Evolutionary conservation across 208 protist species (phyloP).

Genomic region (Entamoeba histolytica): DNA sequence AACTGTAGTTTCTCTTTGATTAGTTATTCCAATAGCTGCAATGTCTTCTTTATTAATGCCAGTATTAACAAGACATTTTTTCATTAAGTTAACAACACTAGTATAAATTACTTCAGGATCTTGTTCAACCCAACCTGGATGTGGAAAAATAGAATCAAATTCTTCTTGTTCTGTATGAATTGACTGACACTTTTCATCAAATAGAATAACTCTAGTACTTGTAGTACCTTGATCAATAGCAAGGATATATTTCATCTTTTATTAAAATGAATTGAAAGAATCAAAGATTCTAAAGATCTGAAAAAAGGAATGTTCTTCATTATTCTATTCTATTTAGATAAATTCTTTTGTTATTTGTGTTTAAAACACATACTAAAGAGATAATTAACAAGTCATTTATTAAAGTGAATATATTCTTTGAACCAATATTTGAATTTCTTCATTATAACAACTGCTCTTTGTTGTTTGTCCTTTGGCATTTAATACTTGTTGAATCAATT

Average conservation of each 20-base stretch:
- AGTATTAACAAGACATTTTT: slow-evolving; percentile 37
- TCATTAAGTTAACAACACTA: slow-evolving; percentile 49
- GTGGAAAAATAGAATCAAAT: slow-evolving; percentile 51
- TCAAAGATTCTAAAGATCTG: too few relatives aligned
- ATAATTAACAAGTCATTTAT: neutral
- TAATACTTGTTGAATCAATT: neutral
- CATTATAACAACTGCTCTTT: neutral
- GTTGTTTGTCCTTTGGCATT: neutral
- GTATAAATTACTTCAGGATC: slow-evolving; percentile 66
- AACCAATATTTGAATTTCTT: neutral
- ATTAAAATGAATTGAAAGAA: too few relatives aligned
- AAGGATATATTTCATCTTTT: neutral
- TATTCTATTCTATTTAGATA: too few relatives aligned
- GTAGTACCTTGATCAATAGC: slow-evolving; percentile 76
- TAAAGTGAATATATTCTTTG: neutral
- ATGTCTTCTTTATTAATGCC: neutral
- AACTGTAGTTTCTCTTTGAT: slow-evolving; percentile 88
- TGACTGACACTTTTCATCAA: slow-evolving; percentile 44
- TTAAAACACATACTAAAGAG: too few relatives aligned
- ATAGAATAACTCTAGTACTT: slow-evolving; percentile 67
- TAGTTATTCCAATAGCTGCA: slow-evolving; percentile 67
- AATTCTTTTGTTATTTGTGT: too few relatives aligned
- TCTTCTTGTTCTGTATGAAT: slow-evolving; percentile 49
- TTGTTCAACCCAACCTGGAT: slow-evolving; percentile 74
- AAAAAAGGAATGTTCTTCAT: too few relatives aligned